Conservation (phyloP, 805 yeast genomes). For the Spathaspora arborariae region DNA sequence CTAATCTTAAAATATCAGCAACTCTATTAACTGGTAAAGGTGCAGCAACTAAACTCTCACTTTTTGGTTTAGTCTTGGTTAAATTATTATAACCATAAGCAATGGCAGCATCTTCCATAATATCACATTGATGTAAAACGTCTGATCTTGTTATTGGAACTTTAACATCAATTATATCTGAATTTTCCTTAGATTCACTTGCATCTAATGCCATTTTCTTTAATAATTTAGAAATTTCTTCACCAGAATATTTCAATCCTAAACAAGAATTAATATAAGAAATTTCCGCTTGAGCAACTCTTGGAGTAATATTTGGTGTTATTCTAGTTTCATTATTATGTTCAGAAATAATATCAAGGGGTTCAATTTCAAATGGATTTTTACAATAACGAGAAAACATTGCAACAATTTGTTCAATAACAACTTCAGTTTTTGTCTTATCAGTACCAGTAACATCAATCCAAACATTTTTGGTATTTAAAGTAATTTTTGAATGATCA, state of each 20-base stretch:
- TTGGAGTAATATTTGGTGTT: constrained; percentile 69
- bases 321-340: constrained; percentile 75
- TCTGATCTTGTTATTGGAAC: constrained; percentile 96
- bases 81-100: constrained; percentile 93
- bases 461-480: constrained; percentile 82
- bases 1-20: constrained; percentile 83
- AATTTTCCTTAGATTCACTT: constrained; percentile 42
- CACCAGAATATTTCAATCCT: constrained; percentile 71
- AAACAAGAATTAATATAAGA: constrained; percentile 87
- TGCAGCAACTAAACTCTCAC: constrained; percentile 75
- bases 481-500: constrained; percentile 80
- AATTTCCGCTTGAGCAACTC: constrained; percentile 69
- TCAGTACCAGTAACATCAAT: constrained; percentile 96
- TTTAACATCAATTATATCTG: constrained; percentile 54
- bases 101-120: constrained; percentile 97
- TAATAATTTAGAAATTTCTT: constrained; percentile 65
- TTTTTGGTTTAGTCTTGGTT: constrained; percentile 71
- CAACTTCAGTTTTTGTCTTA: constrained; percentile 89
- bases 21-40: constrained; percentile 90
- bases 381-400: constrained; percentile 91
- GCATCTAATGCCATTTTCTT: constrained; percentile 80
- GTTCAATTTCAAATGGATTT: constrained; percentile 83
- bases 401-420: constrained; percentile 86
- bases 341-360: constrained; percentile 77
- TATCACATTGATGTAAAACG: constrained; percentile 93